phyloP scores from a whole-genome alignment of 352 stramenopile genomes.

The Phytophthora constricta region DNA sequence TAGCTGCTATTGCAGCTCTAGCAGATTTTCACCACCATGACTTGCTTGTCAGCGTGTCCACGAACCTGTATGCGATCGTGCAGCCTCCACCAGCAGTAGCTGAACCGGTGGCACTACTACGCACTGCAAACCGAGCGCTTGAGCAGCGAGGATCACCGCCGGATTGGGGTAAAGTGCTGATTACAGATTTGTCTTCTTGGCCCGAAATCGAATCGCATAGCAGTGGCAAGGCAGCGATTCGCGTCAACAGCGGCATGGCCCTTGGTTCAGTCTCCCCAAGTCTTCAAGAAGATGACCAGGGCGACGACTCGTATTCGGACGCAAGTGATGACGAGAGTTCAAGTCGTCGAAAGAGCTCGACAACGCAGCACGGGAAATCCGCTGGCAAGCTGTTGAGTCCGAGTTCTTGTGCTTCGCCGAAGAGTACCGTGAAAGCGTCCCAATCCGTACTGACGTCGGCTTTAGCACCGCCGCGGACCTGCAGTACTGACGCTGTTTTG shows the following conservation, averaged over 20 bases:
- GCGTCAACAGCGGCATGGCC: constrained; percentile 22
- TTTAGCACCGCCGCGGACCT: constrained; percentile 51
- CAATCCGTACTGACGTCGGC: constrained; percentile 17
- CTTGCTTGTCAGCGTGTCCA: constrained; percentile 45
- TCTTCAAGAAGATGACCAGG: constrained; percentile 28
- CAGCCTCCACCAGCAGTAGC: constrained; percentile 4
- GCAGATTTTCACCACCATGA: constrained; percentile 70
- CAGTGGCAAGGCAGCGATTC: constrained; percentile 23
- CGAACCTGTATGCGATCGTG: constrained; percentile 29
- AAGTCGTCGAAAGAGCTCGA: constrained; percentile 17
- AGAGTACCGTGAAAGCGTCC: constrained; percentile 10
- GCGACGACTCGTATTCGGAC: constrained; percentile 51
- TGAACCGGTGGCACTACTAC: constrained; percentile 30
- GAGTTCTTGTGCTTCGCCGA: constrained; percentile 14
- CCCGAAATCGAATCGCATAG: constrained; percentile 45
- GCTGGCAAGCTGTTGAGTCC: constrained; percentile 11
- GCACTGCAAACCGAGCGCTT: constrained; percentile 44
- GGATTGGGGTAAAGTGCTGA: constrained; percentile 65
- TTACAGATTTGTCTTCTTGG: constrained; percentile 57
- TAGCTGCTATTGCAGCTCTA: constrained; percentile 63
- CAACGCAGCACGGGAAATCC: constrained; percentile 21
- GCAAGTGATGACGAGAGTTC: constrained; percentile 48
- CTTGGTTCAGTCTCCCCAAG: constrained; percentile 20
- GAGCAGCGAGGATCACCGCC: constrained; percentile 53
- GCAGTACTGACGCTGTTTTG: constrained; percentile 64